Conservation (phyloP, 2,329 filamentous ascomycete genomes). For the Phaeomoniella chlamydospora region DNA sequence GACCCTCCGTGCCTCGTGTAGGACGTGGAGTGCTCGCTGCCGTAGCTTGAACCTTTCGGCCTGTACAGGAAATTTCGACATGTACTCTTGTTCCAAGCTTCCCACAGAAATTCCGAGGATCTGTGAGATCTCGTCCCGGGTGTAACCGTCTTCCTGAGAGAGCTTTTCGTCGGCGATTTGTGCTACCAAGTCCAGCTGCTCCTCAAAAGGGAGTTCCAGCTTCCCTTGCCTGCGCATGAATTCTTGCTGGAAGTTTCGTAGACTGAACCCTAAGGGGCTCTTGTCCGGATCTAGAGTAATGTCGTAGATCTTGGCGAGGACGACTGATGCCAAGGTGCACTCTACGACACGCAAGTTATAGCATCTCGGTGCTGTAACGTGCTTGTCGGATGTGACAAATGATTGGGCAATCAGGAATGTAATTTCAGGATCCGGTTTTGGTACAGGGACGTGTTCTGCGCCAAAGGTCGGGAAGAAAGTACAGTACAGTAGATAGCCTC, state of each 20-base stretch:
- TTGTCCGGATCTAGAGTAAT: constrained; percentile 61
- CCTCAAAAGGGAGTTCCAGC: constrained; percentile 35
- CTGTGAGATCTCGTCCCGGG: constrained; percentile 65
- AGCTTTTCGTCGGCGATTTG: constrained; percentile 57
- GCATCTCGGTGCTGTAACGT: constrained; percentile 80
- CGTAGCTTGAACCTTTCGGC: constrained; percentile 77
- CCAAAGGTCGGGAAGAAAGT: constrained; percentile 70
- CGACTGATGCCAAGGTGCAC: constrained; percentile 70
- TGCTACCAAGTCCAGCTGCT: constrained; percentile 62
- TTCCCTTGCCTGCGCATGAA: constrained; percentile 48
- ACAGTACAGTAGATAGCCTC: constrained; percentile 77
- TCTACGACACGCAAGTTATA: constrained; percentile 97
- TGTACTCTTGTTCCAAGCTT: constrained; percentile 64
- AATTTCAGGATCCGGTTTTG: constrained; percentile 64
- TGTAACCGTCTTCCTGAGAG: constrained; percentile 69
- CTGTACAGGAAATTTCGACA: constrained; percentile 77
- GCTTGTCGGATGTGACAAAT: constrained; percentile 88
- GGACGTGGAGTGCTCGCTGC: constrained; percentile 81
- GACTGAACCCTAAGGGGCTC: constrained; percentile 66
- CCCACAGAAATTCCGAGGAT: constrained; percentile 54
- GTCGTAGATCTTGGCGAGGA: constrained; percentile 44
- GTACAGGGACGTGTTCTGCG: constrained; percentile 67
- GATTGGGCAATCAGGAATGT: constrained; percentile 90
- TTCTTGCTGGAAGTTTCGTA: constrained; percentile 75
- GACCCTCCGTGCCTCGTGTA: constrained; percentile 75